A percentile compares a stretch with the other conserved stretches of the same genome.
Evolutionary conservation across 306 rosid genomes (phyloP).

Genomic region (Biancaea sappan): DNA sequence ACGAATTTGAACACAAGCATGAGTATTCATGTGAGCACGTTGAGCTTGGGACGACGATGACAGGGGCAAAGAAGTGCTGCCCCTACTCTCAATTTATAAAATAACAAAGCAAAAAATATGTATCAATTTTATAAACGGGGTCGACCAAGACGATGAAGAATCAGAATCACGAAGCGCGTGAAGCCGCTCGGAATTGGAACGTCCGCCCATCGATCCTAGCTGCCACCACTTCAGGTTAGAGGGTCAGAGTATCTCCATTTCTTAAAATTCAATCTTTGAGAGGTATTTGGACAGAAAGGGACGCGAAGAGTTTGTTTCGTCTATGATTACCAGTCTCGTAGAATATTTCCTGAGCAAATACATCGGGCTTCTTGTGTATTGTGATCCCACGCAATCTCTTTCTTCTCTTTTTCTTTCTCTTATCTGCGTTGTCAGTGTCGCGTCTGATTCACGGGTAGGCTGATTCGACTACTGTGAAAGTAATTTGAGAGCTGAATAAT

Average conservation of each 20-base stretch:
- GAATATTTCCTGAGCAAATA: conserved; percentile 37
- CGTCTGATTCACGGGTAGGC: conserved; percentile 6
- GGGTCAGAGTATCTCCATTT: neutral
- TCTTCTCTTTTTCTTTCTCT: conserved; percentile 33
- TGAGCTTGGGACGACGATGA: neutral
- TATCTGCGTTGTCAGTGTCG: conserved; percentile 29
- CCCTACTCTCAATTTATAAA: neutral
- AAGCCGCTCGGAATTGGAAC: conserved; percentile 58
- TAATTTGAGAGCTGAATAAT: conserved; percentile 22
- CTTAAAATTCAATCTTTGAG: neutral
- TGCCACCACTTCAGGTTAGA: conserved; percentile 51
- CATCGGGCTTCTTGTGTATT: conserved; percentile 42
- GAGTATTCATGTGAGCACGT: neutral
- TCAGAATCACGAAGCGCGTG: conserved; percentile 44
- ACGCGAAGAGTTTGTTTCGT: conserved; percentile 45
- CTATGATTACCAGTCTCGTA: conserved; percentile 41
- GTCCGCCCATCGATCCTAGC: conserved; percentile 55
- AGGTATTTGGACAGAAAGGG: conserved; percentile 22
- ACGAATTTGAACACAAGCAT: neutral
- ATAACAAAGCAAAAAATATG: neutral
- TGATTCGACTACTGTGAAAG: conserved; percentile 24
- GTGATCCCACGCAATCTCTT: conserved; percentile 19
- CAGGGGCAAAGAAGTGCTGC: neutral
- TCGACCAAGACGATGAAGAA: neutral
- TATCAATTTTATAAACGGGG: neutral